Evolutionary conservation across 2,329 filamentous ascomycete species (phyloP).

Genomic region (Aspergillus transmontanensis): DNA sequence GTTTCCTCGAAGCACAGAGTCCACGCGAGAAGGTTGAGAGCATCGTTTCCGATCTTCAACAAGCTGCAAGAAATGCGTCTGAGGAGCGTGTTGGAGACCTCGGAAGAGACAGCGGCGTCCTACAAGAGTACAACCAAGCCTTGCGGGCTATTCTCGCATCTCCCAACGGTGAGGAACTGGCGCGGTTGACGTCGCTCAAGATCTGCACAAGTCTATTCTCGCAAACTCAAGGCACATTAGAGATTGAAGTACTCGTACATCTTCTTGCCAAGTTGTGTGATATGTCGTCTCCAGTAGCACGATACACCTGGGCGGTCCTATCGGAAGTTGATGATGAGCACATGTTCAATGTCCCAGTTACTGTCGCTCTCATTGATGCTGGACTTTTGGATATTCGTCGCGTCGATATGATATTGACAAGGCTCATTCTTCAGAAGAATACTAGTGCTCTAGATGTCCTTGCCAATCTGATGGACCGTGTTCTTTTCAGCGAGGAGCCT

Average conservation of each 20-base stretch:
- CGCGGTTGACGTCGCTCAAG: conserved; percentile 58
- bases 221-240: conserved; percentile 57
- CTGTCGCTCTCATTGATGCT: conserved; percentile 61
- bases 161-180: conserved; percentile 59
- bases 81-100: conserved; percentile 63
- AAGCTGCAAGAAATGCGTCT: conserved; percentile 56
- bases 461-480: conserved; percentile 75
- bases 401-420: conserved; percentile 72
- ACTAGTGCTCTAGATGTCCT: conserved; percentile 75
- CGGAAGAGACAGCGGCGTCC: conserved; percentile 55
- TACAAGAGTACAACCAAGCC: conserved; percentile 61
- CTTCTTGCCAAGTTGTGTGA: conserved; percentile 64
- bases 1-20: conserved; percentile 59
- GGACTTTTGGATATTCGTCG: conserved; percentile 63
- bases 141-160: conserved; percentile 56
- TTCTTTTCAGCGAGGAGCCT: conserved; percentile 76
- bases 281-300: conserved; percentile 59
- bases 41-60: conserved; percentile 60
- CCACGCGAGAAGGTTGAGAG: conserved; percentile 57
- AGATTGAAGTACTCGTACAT: conserved; percentile 65
- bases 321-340: conserved; percentile 60
- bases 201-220: conserved; percentile 60
- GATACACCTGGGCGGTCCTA: conserved; percentile 52
- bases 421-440: conserved; percentile 71
- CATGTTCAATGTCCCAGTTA: conserved; percentile 64